These are phyloP conservation scores for Claviceps fusiformis DNA, from an alignment of 2,329 filamentous ascomycete species.

Conservation along the genomic window DNA sequence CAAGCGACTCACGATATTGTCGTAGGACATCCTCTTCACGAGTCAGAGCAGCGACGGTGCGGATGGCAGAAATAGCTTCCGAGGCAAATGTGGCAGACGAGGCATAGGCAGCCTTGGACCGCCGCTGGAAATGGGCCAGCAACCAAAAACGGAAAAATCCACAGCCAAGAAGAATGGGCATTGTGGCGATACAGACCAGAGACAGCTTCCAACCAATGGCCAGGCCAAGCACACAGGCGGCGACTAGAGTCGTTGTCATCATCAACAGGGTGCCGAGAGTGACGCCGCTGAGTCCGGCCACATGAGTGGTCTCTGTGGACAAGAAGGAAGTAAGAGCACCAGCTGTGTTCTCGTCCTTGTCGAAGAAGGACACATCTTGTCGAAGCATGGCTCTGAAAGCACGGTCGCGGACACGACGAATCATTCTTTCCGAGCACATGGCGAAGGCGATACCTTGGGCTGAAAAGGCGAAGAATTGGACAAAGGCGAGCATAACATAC, in stretches of 20 bases:
- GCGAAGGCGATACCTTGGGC: constrained; percentile 65
- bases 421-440: constrained; percentile 71
- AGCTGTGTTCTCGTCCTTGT: constrained; percentile 75
- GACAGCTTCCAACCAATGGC: constrained; percentile 78
- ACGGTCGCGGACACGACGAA: constrained; percentile 68
- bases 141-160: constrained; percentile 85
- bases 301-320: constrained; percentile 76
- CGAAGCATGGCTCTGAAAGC: constrained; percentile 81
- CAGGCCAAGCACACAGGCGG: constrained; percentile 57
- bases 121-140: constrained; percentile 63
- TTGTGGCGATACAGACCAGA: constrained; percentile 64
- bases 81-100: constrained; percentile 76
- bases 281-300: constrained; percentile 75
- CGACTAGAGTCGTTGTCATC: constrained; percentile 65
- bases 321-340: constrained; percentile 82
- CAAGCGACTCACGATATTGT: constrained; percentile 56
- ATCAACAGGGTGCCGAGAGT: constrained; percentile 79
- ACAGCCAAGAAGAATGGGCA: constrained; percentile 64
- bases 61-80: constrained; percentile 85
- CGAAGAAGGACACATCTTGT: constrained; percentile 88
- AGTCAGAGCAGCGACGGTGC: constrained; percentile 83
- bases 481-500: constrained; percentile 72
- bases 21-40: constrained; percentile 68
- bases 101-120: constrained; percentile 68
- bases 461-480: constrained; percentile 55